Conservation (phyloP, 1,284 basidiomycete species). For the Moesziomyces sp. region DNA sequence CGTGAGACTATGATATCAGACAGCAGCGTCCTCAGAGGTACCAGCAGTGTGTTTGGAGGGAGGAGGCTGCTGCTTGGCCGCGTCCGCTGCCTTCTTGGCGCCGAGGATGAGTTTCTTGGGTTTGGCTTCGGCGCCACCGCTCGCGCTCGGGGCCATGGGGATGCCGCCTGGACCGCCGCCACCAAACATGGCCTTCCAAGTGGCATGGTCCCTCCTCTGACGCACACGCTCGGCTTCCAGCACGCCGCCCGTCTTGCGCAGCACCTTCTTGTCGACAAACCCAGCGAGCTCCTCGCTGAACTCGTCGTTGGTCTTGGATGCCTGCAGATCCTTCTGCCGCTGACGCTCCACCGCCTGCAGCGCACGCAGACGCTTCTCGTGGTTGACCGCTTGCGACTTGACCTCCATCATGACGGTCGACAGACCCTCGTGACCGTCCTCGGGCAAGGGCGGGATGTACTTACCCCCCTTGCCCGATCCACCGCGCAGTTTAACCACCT, state of each 20-base stretch:
- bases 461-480: conserved; percentile 41
- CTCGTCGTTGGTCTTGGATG: conserved; percentile 57
- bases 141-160: conserved; percentile 24
- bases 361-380: conserved; percentile 65
- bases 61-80: neutral
- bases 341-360: conserved; percentile 63
- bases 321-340: conserved; percentile 57
- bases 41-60: too few relatives aligned
- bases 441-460: conserved; percentile 63
- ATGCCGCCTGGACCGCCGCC: conserved; percentile 48
- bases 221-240: conserved; percentile 63
- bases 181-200: conserved; percentile 63
- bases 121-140: conserved; percentile 21
- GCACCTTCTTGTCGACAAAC: conserved; percentile 64
- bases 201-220: conserved; percentile 62
- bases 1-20: too few relatives aligned
- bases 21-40: too few relatives aligned
- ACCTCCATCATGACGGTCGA: conserved; percentile 67
- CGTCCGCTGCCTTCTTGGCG: conserved; percentile 9
- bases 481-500: conserved; percentile 64
- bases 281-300: conserved; percentile 65
- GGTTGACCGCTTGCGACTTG: conserved; percentile 63
- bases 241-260: conserved; percentile 64
- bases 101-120: conserved; percentile 51
- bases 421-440: conserved; percentile 64